Conservation (phyloP, 331 rosid species). For the Quercus lobata region DNA sequence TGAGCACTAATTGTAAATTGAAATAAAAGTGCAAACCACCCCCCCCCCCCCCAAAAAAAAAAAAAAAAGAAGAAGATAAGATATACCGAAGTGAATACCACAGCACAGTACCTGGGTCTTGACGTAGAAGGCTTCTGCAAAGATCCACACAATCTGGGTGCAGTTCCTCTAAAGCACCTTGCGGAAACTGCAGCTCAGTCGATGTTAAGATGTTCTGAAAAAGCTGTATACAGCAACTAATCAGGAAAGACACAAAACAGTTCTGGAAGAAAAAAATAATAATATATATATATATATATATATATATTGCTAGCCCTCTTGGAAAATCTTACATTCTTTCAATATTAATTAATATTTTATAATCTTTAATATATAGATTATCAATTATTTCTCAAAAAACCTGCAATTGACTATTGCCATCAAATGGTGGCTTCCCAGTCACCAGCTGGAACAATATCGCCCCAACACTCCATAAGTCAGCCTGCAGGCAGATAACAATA, state of each 20-base stretch:
- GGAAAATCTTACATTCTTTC: not conserved
- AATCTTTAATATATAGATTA: not conserved
- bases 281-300: not conserved
- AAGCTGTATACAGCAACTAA: constrained; percentile 56
- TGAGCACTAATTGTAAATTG: not conserved
- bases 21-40: constrained; percentile 4
- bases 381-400: constrained; percentile 28
- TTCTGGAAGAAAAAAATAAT: not conserved
- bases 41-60: not conserved
- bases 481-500: constrained; percentile 46
- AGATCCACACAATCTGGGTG: constrained; percentile 85
- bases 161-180: constrained; percentile 55
- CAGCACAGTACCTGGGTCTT: constrained; percentile 73
- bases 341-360: not conserved
- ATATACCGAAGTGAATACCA: constrained; percentile 7
- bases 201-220: constrained; percentile 74
- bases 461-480: constrained; percentile 99
- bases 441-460: constrained; percentile 89
- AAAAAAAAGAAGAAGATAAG: not conserved
- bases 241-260: constrained; percentile 13
- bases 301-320: not conserved
- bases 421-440: constrained; percentile 84
- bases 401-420: constrained; percentile 77
- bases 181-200: constrained; percentile 69
- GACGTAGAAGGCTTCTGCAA: constrained; percentile 83